phyloP scores from a whole-genome alignment of 345 rosid species.

The Carallia pectinifolia region DNA sequence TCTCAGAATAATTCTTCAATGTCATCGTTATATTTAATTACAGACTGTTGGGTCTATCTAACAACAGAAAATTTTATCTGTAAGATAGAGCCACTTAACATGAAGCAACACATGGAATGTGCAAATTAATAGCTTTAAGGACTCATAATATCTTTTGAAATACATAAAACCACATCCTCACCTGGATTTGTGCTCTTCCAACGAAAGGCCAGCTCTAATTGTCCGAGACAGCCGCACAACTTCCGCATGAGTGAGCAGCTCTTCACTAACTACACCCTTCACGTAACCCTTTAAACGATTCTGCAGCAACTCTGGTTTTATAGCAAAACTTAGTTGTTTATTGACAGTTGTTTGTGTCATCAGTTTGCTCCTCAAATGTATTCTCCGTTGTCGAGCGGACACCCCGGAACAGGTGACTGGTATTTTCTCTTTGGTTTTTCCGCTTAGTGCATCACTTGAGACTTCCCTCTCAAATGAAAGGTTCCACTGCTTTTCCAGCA shows the following conservation, averaged over 20 bases:
- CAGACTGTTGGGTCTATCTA: neutral
- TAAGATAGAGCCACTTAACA: neutral
- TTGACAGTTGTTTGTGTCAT: conserved; percentile 24
- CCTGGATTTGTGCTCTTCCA: conserved; percentile 82
- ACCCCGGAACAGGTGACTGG: conserved; percentile 65
- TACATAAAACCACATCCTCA: conserved; percentile 18
- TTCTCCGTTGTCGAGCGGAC: conserved; percentile 80
- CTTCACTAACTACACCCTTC: conserved; percentile 67
- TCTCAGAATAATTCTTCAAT: neutral
- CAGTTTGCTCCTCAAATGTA: conserved; percentile 43
- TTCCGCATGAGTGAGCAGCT: conserved; percentile 72
- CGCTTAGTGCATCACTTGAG: conserved; percentile 30
- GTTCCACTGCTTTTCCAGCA: conserved; percentile 90
- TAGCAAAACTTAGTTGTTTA: conserved; percentile 41
- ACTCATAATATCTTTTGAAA: too few relatives aligned
- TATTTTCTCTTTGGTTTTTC: conserved; percentile 38
- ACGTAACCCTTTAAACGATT: conserved; percentile 70
- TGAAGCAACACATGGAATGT: too few relatives aligned
- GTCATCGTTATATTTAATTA: neutral
- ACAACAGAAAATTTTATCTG: neutral
- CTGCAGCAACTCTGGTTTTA: conserved; percentile 59
- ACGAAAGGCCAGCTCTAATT: conserved; percentile 70
- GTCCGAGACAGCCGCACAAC: conserved; percentile 75
- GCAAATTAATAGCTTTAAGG: too few relatives aligned
- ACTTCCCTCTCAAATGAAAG: conserved; percentile 61